These are phyloP conservation scores for Botrytis sinoallii DNA, from an alignment of 2,329 filamentous ascomycete species.

Conservation along the genomic window DNA sequence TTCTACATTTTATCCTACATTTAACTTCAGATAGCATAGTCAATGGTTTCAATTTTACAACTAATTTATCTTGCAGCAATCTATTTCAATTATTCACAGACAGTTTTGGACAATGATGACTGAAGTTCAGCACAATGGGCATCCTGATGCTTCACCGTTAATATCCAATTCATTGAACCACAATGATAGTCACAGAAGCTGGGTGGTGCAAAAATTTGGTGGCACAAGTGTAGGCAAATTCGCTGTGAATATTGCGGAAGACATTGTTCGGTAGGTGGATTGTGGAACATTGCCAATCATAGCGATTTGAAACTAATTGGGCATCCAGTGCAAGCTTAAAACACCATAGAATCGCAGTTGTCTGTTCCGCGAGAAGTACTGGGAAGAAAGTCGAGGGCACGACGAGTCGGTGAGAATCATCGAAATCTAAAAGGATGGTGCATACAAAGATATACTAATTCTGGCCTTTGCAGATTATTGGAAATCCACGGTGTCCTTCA, in stretches of 20 bases:
- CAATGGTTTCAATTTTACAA: constrained; percentile 21
- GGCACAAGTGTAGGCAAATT: constrained; percentile 97
- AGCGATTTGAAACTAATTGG: constrained; percentile 17
- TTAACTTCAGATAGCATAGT: neutral
- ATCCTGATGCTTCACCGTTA: constrained; percentile 22
- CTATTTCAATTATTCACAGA: constrained; percentile 5
- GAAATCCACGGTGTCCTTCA: constrained; percentile 58
- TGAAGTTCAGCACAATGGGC: constrained; percentile 23
- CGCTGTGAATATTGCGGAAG: constrained; percentile 68
- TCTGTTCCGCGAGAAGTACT: constrained; percentile 92
- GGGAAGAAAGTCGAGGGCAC: constrained; percentile 94
- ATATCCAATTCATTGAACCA: constrained; percentile 24
- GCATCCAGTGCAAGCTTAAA: constrained; percentile 54
- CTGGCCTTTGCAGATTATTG: constrained; percentile 42
- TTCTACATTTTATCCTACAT: neutral
- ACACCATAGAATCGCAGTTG: constrained; percentile 77
- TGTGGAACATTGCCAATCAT: constrained; percentile 12
- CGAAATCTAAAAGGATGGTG: neutral
- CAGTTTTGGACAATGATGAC: constrained; percentile 28
- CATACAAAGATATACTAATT: neutral
- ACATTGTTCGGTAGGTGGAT: constrained; percentile 60
- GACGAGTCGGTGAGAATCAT: constrained; percentile 75
- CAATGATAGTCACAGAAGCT: constrained; percentile 45
- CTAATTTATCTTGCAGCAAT: constrained; percentile 15
- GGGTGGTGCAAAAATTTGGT: constrained; percentile 94